Evolutionary conservation across 2,329 filamentous ascomycete species (phyloP), one percentile per base, ranked within the genome.

Genomic region (Pseudogymnoascus sp.): DNA sequence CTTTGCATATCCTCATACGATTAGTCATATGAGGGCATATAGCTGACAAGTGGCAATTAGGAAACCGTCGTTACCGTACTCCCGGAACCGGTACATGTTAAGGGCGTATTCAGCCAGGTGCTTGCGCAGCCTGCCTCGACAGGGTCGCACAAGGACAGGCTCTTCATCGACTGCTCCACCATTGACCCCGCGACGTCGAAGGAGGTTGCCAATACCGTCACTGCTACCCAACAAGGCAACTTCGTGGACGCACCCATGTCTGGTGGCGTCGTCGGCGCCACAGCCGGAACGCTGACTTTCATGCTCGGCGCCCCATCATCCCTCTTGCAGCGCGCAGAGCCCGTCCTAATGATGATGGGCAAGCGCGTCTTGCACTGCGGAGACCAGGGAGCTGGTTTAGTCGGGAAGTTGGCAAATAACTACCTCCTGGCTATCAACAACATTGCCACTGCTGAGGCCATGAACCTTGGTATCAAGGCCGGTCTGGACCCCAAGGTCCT

Each of bases 201-300:
- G 40, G 83, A 86, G 67, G 88, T 97, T 4, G 91, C 92, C 21
- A 80, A 86, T 65, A 81, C 83, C 23, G 87, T 96, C 1, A 83
- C 80, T 63, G 83, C 83, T 4, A 85, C 85, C 1, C 80, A 84
- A 1, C 83, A 88, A 72, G 90, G 90, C 61, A 82, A 81, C 61
- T 97, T 97, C 71, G 87, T 97, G 63, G 95, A 99, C 73, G 93
- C 95, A 2, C 95, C 95, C 49, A 96, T 99, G 88, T 97, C 93
- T 0, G 95, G 95, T 58, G 95, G 95, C 60, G 93, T 97, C 0
- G 91, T 97, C 4, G 95, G 93, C 45, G 95, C 95, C 9, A 81
- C 86, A 5, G 91, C 91, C 11, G 95, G 89, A 35, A 93, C 91
- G 0, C 80, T 99, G 63, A 96, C 93, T 0, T 99, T 99, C 75